Percentiles rank a stretch among this genome's conserved stretches.
Evolutionary conservation across 129 eudicot genomes (phyloP).

Genomic region (Pulicaria dysenterica): DNA sequence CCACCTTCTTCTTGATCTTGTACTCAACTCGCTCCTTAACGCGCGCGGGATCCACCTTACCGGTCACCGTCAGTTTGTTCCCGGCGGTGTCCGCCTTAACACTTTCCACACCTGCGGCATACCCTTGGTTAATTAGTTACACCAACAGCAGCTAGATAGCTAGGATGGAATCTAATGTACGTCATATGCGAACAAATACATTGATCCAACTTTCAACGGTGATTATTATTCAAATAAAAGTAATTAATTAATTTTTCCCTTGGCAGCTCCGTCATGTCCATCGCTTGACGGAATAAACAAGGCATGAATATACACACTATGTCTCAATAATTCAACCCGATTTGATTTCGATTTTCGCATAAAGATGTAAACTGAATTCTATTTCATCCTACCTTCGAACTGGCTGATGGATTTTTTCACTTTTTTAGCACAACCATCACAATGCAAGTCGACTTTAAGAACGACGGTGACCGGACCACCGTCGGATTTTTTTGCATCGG

Average conservation of each 20-base stretch:
- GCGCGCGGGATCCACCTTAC: slow-evolving; percentile 62
- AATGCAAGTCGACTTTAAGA: slow-evolving; percentile 70
- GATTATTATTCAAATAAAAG: not conserved
- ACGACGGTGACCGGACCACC: slow-evolving; percentile 45
- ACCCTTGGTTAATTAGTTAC: slow-evolving; percentile 17
- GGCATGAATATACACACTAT: slow-evolving; percentile 12
- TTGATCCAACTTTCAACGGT: not conserved
- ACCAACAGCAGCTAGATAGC: slow-evolving; percentile 9
- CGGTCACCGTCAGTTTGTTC: slow-evolving; percentile 59
- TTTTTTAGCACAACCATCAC: slow-evolving; percentile 76
- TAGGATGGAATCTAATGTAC: slow-evolving; percentile 23
- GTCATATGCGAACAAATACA: slow-evolving; percentile 22
- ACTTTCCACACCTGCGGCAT: slow-evolving; percentile 56
- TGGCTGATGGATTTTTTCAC: slow-evolving; percentile 44
- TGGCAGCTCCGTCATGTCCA: slow-evolving; percentile 31
- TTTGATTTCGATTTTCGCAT: not conserved
- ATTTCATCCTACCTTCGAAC: slow-evolving; percentile 50
- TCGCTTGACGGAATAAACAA: slow-evolving; percentile 39
- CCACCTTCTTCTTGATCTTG: slow-evolving; percentile 59
- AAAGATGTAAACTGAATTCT: not conserved
- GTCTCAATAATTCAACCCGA: not conserved
- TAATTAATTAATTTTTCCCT: slow-evolving; percentile 1
- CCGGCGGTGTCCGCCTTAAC: slow-evolving; percentile 48
- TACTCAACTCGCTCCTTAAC: slow-evolving; percentile 59
- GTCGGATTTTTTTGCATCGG: slow-evolving; percentile 36